phyloP scores from a whole-genome alignment of 331 rosid genomes.

The Saraca asoca region DNA sequence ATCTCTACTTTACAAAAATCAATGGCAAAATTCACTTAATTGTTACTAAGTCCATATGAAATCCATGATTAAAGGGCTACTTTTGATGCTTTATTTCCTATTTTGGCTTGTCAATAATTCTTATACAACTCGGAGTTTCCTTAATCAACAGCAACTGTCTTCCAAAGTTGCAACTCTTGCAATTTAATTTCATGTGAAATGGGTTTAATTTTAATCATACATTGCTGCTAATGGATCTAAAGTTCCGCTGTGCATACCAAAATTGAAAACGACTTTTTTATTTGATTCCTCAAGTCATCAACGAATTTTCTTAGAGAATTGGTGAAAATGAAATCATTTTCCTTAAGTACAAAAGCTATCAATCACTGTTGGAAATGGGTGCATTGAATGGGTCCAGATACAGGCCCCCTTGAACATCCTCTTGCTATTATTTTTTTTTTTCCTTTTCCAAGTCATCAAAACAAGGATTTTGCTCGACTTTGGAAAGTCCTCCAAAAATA shows the following conservation, averaged over 20 bases:
- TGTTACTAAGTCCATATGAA: too few relatives aligned
- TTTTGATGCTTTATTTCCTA: too few relatives aligned
- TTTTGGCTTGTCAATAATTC: too few relatives aligned
- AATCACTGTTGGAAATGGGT: slow-evolving; percentile 25
- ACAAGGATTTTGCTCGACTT: slow-evolving; percentile 31
- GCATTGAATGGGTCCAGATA: slow-evolving; percentile 50
- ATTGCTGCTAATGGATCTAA: slow-evolving; percentile 33
- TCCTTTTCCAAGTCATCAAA: slow-evolving; percentile 39
- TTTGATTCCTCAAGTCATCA: slow-evolving; percentile 1
- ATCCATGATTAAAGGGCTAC: too few relatives aligned
- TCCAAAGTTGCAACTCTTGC: too few relatives aligned
- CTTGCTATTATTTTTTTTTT: background rate
- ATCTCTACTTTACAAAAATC: too few relatives aligned
- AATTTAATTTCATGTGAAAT: slow-evolving; percentile 55
- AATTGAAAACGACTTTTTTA: slow-evolving; percentile 41
- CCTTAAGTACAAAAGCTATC: slow-evolving; percentile 25
- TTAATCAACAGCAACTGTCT: too few relatives aligned
- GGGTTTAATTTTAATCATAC: slow-evolving; percentile 23
- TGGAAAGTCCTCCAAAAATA: slow-evolving; percentile 47
- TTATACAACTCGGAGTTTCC: too few relatives aligned
- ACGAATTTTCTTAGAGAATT: slow-evolving; percentile 21
- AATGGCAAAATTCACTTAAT: too few relatives aligned
- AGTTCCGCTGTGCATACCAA: slow-evolving; percentile 17
- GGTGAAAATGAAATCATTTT: slow-evolving; percentile 33
- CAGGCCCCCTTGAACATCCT: slow-evolving; percentile 48